Evolutionary conservation across 2,329 filamentous ascomycete species (phyloP), one percentile per base, ranked within the genome.

Genomic region (Ophiostoma sp.): DNA sequence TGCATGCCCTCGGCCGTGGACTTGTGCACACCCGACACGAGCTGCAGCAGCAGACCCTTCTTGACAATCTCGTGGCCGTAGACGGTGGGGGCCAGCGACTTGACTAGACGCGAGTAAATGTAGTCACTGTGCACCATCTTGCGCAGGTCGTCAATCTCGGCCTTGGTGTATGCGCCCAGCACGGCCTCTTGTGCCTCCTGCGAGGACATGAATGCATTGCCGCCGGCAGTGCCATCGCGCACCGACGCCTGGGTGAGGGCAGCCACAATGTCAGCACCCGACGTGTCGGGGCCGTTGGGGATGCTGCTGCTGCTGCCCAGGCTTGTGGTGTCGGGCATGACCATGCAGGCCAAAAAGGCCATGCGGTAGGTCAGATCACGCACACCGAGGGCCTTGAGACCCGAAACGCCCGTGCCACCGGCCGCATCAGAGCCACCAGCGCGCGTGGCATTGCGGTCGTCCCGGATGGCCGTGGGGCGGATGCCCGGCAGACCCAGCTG

Each of bases 41-140:
- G 85, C 79, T 99, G 95, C 60, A 99, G 84, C 8, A 99, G 86
- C 33, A 99, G 83, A 39, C 95, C 95, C 80, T 99, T 99, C 82
- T 99, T 99, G 77, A 99, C 94, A 71, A 97, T 93, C 73, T 95
- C 93, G 78, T 99, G 95, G 17, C 95, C 95, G 76, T 97, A 99
- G 3, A 99, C 94, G 85, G 94, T 99, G 1, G 95, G 95, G 1
- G 95, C 95, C 66, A 99, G 89, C 0, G 94, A 97, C 76, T 96
- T 92, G 48, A 99, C 93, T 11, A 99, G 83, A 35, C 94, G 89
- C 75, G 92, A 90, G 81, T 97, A 99, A 75, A 98, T 97, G 78
- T 97, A 94, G 73, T 96, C 93, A 70, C 90, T 93, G 80, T 98
- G 94, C 35, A 99, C 95, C 89, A 99, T 95, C 70, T 88, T 84